Evolutionary conservation across 805 yeast genomes (phyloP), one percentile per base, ranked within the genome.

Genomic region (Kluyveromyces dobzhanskii): DNA sequence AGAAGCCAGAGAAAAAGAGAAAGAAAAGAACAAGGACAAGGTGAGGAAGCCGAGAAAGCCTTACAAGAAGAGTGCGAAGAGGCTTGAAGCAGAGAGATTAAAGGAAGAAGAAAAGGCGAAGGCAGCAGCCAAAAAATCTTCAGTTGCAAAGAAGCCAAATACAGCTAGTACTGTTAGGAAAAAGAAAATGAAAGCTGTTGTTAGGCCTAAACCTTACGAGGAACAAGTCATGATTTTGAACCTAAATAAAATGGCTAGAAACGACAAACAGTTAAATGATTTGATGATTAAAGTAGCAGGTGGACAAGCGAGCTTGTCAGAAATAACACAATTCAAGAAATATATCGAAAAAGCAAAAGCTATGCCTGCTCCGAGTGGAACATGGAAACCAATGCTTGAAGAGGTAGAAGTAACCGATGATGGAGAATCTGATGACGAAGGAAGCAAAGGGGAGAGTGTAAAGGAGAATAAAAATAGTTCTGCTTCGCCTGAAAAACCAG

Each of bases 241-340:
- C 49, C 70, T 90, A 52, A 88, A 88, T 52, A 69, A 81, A 1
- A 78, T 90, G 61, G 97, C 97, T 0, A 71, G 81, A 30, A 67
- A 70, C 4, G 94, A 87, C 51, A 69, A 76, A 0, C 70, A 78
- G 4, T 61, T 90, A 36, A 81, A 78, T 46, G 61, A 71, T 1
- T 63, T 90, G 38, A 87, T 90, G 96, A 78, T 80, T 45, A 73
- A 71, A 4, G 96, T 90, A 2, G 97, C 97, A 0, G 73, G 80
- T 40, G 95, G 95, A 4, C 70, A 67, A 17, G 95, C 96, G 0
- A 58, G 77, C 1, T 72, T 75, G 4, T 78, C 71, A 5, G 90
- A 86, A 56, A 81, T 90, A 13, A 65, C 74, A 17, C 78, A 75
- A 33, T 90, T 90, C 57, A 95, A 88, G 57, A 78, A 73, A 16